Percentiles rank a stretch among this genome's conserved stretches.
Evolutionary conservation across 2,329 filamentous ascomycete species (phyloP).

Genomic region (Stachybotrys elegans): DNA sequence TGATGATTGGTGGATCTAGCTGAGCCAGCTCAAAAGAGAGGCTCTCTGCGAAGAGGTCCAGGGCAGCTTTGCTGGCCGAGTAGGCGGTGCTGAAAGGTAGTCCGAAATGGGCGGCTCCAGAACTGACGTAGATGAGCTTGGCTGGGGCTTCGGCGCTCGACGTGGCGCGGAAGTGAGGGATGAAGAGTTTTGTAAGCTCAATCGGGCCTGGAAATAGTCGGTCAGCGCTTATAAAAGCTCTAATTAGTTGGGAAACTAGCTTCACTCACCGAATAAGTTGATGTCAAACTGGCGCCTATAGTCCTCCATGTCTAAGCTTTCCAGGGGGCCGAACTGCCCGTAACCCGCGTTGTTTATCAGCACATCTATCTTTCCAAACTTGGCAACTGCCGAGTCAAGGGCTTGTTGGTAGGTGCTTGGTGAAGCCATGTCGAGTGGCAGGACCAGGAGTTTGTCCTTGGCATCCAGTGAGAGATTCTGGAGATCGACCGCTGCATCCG

Average conservation of each 20-base stretch:
- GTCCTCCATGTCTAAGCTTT: slow-evolving; percentile 7
- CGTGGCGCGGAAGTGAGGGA: slow-evolving; percentile 10
- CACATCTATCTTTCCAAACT: slow-evolving; percentile 12
- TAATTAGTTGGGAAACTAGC: background rate
- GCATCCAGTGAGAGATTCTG: background rate
- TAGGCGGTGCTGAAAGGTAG: slow-evolving; percentile 10
- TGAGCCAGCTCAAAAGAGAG: background rate
- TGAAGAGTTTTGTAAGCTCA: slow-evolving; percentile 9
- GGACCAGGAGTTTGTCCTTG: background rate
- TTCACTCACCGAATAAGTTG: slow-evolving; percentile 10
- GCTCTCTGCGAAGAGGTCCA: slow-evolving; percentile 4
- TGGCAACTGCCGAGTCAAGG: slow-evolving; percentile 10
- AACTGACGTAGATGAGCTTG: slow-evolving; percentile 7
- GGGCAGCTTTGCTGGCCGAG: slow-evolving; percentile 14
- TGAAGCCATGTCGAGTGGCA: slow-evolving; percentile 8
- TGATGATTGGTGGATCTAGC: background rate
- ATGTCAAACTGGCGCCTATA: slow-evolving; percentile 10
- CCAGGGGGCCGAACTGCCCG: slow-evolving; percentile 8
- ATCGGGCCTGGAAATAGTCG: slow-evolving; percentile 6
- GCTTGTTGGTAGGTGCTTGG: slow-evolving; percentile 7
- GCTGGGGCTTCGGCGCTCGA: slow-evolving; percentile 5
- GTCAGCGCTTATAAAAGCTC: slow-evolving; percentile 4
- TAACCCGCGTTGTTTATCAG: slow-evolving; percentile 12
- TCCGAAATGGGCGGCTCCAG: slow-evolving; percentile 7
- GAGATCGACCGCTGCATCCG: slow-evolving; percentile 1